Percentiles rank a stretch among this genome's conserved stretches.
These are phyloP conservation scores for Plasmodium fragile DNA, from an alignment of 169 alveolate species.

Conservation along the genomic window DNA sequence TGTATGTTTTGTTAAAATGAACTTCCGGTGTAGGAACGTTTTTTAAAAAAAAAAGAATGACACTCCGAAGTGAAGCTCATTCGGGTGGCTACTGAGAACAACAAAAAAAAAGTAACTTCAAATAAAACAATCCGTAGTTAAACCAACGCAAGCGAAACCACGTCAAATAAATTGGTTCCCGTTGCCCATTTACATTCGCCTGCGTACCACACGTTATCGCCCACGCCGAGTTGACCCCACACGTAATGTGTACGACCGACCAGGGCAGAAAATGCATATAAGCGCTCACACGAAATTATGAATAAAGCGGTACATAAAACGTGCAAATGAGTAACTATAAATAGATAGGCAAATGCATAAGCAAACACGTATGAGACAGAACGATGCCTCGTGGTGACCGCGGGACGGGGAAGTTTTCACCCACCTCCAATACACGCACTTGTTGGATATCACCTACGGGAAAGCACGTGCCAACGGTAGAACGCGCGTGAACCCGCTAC, in stretches of 20 bases:
- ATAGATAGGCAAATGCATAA: background rate
- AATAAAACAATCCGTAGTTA: background rate
- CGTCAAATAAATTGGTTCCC: background rate
- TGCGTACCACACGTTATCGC: background rate
- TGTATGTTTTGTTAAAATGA: background rate
- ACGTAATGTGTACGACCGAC: background rate
- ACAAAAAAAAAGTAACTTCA: background rate
- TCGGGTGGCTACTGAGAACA: background rate
- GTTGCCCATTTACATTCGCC: background rate
- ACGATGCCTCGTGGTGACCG: background rate
- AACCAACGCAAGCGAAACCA: background rate
- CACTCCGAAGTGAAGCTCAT: background rate
- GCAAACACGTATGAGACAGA: background rate
- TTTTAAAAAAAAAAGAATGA: background rate
- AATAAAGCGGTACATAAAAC: background rate
- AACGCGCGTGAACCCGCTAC: background rate
- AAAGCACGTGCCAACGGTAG: background rate
- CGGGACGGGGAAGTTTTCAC: background rate
- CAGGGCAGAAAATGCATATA: background rate
- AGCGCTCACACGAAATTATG: background rate
- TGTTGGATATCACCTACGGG: background rate
- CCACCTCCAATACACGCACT: background rate
- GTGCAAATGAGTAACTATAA: conserved; percentile 1
- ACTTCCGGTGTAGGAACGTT: background rate
- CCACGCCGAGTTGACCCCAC: background rate